Percentiles rank a stretch among this genome's conserved stretches.
phyloP scores from a whole-genome alignment of 352 stramenopile species.

The Blastocystis hominis region DNA sequence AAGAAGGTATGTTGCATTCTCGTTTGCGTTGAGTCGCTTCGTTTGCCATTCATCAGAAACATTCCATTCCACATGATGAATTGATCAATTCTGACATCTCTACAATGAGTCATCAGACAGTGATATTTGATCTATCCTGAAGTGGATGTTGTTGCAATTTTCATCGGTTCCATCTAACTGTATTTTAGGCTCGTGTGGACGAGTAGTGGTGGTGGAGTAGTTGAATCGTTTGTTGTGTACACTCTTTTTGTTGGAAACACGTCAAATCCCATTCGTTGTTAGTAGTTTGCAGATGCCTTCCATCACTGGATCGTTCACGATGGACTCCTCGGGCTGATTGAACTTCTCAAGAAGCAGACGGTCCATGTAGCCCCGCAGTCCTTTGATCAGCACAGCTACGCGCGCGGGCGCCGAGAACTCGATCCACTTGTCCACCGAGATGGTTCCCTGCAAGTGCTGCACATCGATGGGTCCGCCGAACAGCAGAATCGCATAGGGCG shows the following conservation, averaged over 20 bases:
- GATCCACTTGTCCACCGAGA: conserved; percentile 79
- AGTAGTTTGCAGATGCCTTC: conserved; percentile 14
- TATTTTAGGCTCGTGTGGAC: neutral
- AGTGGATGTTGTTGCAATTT: neutral
- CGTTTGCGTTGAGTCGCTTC: no score
- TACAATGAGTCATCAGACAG: conserved; percentile 35
- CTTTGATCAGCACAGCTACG: conserved; percentile 87
- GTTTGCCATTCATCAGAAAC: no score
- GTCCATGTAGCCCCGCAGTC: conserved; percentile 83
- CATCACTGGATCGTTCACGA: conserved; percentile 61
- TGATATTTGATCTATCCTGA: conserved; percentile 52
- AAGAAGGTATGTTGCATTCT: neutral
- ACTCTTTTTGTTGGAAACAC: neutral
- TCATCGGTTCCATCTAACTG: neutral
- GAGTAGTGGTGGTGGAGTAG: neutral
- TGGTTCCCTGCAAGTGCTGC: conserved; percentile 64
- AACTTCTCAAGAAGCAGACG: conserved; percentile 83
- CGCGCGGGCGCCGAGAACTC: conserved; percentile 82
- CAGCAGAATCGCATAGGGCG: conserved; percentile 87
- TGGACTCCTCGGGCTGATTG: conserved; percentile 76
- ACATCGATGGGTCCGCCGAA: conserved; percentile 79
- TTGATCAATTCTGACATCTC: conserved; percentile 46
- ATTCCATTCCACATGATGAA: conserved; percentile 30
- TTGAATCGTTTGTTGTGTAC: neutral
- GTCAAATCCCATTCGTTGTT: conserved; percentile 3